These are phyloP conservation scores for Phytophthora macrochlamydospora DNA, from an alignment of 352 stramenopile species.

Conservation along the genomic window DNA sequence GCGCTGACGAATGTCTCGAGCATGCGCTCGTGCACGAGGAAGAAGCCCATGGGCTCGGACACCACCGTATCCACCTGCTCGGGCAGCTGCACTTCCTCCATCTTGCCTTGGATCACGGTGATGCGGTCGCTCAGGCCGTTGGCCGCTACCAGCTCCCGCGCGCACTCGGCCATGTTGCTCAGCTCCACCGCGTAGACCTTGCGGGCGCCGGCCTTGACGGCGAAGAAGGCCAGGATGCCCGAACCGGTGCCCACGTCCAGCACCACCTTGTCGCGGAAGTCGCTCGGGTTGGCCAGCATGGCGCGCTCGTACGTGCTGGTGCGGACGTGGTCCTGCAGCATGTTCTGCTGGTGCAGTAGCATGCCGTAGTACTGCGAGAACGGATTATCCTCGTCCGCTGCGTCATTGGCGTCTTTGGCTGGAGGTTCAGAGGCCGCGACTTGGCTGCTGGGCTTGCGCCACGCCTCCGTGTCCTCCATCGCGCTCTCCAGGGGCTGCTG, in stretches of 20 bases:
- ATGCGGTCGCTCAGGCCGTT: slow-evolving; percentile 97
- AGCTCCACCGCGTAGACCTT: slow-evolving; percentile 96
- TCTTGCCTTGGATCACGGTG: slow-evolving; percentile 96
- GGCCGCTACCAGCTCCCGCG: slow-evolving; percentile 91
- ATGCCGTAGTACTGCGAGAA: slow-evolving; percentile 96
- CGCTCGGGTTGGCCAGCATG: slow-evolving; percentile 95
- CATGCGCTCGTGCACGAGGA: slow-evolving; percentile 99
- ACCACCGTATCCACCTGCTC: slow-evolving; percentile 99
- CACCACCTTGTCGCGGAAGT: slow-evolving; percentile 98
- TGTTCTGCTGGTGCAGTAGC: slow-evolving; percentile 99
- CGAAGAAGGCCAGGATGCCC: slow-evolving; percentile 99
- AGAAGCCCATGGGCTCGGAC: slow-evolving; percentile 99
- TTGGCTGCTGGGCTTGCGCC: slow-evolving; percentile 11
- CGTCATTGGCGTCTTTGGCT: background rate
- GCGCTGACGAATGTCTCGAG: slow-evolving; percentile 97
- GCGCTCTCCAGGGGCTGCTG: slow-evolving; percentile 1
- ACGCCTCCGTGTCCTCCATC: slow-evolving; percentile 12
- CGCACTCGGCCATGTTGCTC: slow-evolving; percentile 98
- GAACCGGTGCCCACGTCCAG: slow-evolving; percentile 99
- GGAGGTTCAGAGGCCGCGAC: background rate
- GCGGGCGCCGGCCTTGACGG: slow-evolving; percentile 95
- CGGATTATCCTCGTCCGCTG: slow-evolving; percentile 83
- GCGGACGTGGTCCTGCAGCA: slow-evolving; percentile 99
- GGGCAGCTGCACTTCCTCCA: slow-evolving; percentile 96
- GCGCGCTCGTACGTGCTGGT: slow-evolving; percentile 98